Conservation (phyloP, 805 yeast species). For the Yarrowia sp. region DNA sequence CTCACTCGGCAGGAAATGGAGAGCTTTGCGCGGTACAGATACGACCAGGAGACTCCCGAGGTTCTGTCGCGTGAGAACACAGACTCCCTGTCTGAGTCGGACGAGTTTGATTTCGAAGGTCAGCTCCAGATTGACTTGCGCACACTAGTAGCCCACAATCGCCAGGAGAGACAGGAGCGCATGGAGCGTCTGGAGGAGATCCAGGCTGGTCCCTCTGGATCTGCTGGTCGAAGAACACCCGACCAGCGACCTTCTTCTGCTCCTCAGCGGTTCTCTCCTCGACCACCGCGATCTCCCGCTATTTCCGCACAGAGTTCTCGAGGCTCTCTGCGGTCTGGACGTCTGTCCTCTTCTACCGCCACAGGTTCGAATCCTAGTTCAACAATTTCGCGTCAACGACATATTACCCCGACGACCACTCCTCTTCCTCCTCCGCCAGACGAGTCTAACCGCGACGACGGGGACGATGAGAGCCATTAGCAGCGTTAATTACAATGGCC, state of each 20-base stretch:
- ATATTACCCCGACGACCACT: neutral
- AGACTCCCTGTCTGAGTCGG: constrained; percentile 5
- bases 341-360: neutral
- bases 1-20: neutral
- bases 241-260: neutral
- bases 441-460: neutral
- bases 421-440: neutral
- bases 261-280: neutral
- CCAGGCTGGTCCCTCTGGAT: neutral
- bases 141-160: neutral
- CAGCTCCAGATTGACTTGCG: constrained; percentile 2
- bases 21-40: neutral
- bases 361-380: neutral
- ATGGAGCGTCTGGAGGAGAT: neutral
- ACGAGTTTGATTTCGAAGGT: constrained; percentile 7
- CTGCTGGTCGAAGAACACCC: neutral
- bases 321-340: neutral
- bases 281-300: neutral
- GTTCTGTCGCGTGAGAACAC: neutral
- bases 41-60: neutral
- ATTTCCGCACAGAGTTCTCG: neutral
- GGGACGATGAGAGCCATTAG: neutral
- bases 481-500: too few species aligned
- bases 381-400: constrained; percentile 3
- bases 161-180: neutral